Conservation (phyloP, 2,329 filamentous ascomycete species). For the Arachnomyces sp. region DNA sequence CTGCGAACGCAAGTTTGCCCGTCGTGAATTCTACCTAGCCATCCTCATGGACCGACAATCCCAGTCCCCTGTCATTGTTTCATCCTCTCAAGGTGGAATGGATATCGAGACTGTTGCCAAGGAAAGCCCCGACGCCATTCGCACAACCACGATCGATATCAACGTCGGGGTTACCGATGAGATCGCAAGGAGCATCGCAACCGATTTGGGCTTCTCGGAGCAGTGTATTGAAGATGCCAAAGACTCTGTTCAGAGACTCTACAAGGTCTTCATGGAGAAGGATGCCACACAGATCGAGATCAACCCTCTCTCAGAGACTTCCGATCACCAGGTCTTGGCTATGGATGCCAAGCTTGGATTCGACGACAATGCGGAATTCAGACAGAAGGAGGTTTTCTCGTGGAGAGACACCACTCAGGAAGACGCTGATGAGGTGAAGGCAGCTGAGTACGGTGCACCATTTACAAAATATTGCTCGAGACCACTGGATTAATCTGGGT, state of each 20-base stretch:
- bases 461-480: conserved; percentile 3
- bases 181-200: conserved; percentile 81
- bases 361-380: conserved; percentile 97
- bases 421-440: conserved; percentile 95
- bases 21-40: conserved; percentile 97
- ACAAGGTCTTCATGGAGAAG: conserved; percentile 97
- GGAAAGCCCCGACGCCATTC: conserved; percentile 93
- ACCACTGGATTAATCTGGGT: not conserved
- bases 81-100: conserved; percentile 97
- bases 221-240: conserved; percentile 95
- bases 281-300: conserved; percentile 99
- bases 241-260: conserved; percentile 96
- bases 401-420: conserved; percentile 95
- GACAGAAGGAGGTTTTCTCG: conserved; percentile 90
- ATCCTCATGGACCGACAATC: conserved; percentile 94
- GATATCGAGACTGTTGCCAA: conserved; percentile 98
- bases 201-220: conserved; percentile 91
- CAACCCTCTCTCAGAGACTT: conserved; percentile 97
- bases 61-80: conserved; percentile 90
- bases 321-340: conserved; percentile 93
- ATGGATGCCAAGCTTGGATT: conserved; percentile 99
- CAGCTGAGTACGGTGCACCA: conserved; percentile 60
- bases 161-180: conserved; percentile 92
- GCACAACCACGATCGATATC: conserved; percentile 89
- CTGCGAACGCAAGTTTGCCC: conserved; percentile 98